phyloP scores from a whole-genome alignment of 495 filamentous ascomycete species.

The Cenococcum geophilum region DNA sequence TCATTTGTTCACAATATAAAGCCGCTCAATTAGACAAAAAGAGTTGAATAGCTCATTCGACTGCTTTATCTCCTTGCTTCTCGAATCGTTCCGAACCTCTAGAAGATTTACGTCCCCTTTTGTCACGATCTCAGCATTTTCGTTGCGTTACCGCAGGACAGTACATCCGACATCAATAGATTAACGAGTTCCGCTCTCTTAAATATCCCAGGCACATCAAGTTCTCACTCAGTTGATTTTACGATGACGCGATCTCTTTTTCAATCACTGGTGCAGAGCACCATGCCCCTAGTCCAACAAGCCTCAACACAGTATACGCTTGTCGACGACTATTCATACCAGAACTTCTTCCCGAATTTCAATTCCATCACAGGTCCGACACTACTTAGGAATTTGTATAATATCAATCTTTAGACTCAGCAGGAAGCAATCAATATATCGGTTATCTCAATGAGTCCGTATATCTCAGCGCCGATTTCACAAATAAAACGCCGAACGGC shows the following conservation, averaged over 20 bases:
- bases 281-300: not conserved
- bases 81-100: too few species aligned
- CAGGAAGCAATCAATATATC: conserved; percentile 20
- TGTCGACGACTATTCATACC: conserved; percentile 42
- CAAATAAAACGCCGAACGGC: conserved; percentile 23
- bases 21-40: too few species aligned
- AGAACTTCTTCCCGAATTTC: conserved; percentile 50
- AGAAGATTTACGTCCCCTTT: too few species aligned
- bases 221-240: not conserved
- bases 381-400: conserved; percentile 34
- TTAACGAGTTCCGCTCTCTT: too few species aligned
- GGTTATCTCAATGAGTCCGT: conserved; percentile 23
- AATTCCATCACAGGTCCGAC: conserved; percentile 41
- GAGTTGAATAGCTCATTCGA: too few species aligned
- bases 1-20: too few species aligned
- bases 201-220: too few species aligned
- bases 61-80: too few species aligned
- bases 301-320: conserved; percentile 38
- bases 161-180: too few species aligned
- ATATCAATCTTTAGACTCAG: conserved; percentile 19
- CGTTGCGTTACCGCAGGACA: too few species aligned
- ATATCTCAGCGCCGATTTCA: conserved; percentile 36
- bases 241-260: not conserved
- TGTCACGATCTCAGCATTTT: too few species aligned
- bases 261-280: not conserved